Base-by-base conservation (phyloP, 2,329 filamentous ascomycete species). In the Coccinonectria pachysandricola region DNA sequence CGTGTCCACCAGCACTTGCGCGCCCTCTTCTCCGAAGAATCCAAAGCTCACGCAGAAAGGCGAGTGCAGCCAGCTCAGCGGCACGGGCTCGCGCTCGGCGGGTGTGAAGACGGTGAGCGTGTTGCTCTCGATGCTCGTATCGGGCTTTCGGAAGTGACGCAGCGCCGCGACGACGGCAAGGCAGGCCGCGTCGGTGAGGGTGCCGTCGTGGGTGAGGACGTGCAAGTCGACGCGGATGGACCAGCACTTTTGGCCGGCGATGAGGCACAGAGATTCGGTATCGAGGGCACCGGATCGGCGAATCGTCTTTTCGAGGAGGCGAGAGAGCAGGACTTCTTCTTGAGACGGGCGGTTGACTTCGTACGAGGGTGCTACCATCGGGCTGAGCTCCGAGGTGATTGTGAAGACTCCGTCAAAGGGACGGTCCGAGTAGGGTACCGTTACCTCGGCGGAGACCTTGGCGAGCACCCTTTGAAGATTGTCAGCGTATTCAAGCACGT, bases 371-470 rank as follows among this genome's bases (percentile, higher is more conserved):
- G 85, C 86, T 15, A 83, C 80, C 78, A 96, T 92, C 24, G 88
- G 85, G 36, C 81, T 85, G 45, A 98, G 74, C 54, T 96, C 91
- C 29, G 87, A 82, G 28, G 78, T 71, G 50, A 96, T 95, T 43
- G 78, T 86, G 64, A 96, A 96, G 54, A 93, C 72, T 53, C 91
- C 91, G 53, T 96, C 91, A 51, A 94, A 94, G 33, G 87, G 88
- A 37, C 88, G 79, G 58, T 96, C 88, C 27, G 79, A 58, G 50
- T 79, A 84, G 21, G 91, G 88, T 19, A 82, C 75, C 8, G 82
- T 81, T 35, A 96, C 82, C 59, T 94, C 84, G 37, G 86, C 82
- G 3, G 86, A 88, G 33, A 93, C 79, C 36, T 83, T 82, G 30
- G 80, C 85, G 34, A 92, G 63, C 32, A 95, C 73, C 47, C 87